Evolutionary conservation across 2,329 filamentous ascomycete species (phyloP).

Genomic region (Colletotrichum musae): DNA sequence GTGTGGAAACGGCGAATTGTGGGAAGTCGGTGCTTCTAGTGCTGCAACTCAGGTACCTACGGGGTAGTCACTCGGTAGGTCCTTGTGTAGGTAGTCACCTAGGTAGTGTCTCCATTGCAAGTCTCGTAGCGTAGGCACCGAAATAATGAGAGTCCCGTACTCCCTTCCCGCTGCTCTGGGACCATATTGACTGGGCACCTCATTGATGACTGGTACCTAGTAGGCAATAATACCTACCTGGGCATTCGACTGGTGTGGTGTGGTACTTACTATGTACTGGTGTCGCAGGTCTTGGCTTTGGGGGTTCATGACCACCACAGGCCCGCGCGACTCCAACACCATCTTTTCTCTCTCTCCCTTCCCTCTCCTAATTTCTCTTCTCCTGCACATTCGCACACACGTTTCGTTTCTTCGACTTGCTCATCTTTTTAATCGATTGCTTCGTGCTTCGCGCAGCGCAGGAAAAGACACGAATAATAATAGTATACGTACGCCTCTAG

Average conservation of each 20-base stretch:
- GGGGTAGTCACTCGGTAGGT: no score
- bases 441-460: neutral
- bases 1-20: no score
- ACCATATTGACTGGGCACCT: neutral
- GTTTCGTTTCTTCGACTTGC: neutral
- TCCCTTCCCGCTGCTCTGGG: conserved; percentile 22
- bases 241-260: no score
- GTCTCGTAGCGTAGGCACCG: conserved; percentile 31
- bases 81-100: neutral
- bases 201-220: no score
- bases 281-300: neutral
- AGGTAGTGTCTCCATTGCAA: neutral
- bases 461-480: neutral
- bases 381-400: neutral
- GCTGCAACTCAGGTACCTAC: neutral
- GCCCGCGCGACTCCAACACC: conserved; percentile 22
- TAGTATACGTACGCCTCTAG: neutral
- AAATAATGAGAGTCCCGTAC: conserved; percentile 28
- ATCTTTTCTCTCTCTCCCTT: conserved; percentile 3
- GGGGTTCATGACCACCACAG: conserved; percentile 27
- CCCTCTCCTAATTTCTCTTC: conserved; percentile 5
- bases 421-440: neutral
- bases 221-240: neutral
- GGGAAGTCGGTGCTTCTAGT: neutral
- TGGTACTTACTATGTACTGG: no score